Evolutionary conservation across 2,329 filamentous ascomycete species (phyloP).

Genomic region (Xylariaceae sp.): DNA sequence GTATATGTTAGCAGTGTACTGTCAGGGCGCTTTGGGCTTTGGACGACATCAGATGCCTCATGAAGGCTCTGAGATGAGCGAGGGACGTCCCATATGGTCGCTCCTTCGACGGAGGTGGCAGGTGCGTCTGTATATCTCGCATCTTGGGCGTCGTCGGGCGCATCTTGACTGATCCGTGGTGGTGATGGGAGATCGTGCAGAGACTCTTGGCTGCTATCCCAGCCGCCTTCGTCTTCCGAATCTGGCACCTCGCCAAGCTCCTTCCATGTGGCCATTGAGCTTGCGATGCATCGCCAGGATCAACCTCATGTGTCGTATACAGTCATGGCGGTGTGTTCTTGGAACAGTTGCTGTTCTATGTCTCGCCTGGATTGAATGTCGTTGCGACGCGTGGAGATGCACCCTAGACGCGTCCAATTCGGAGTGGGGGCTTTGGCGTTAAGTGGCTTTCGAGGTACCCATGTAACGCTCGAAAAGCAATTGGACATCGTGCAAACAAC

Average conservation of each 20-base stretch:
- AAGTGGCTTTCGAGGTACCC: too few species aligned
- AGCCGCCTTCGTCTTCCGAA: conserved; percentile 41
- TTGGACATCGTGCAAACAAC: too few species aligned
- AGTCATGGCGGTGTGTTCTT: conserved; percentile 8
- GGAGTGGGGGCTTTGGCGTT: background rate
- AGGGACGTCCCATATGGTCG: conserved; percentile 32
- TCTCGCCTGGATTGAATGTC: background rate
- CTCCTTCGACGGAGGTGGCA: background rate
- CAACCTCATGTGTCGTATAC: background rate
- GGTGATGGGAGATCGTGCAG: conserved; percentile 18
- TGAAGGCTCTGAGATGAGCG: conserved; percentile 24
- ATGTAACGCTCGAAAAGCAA: too few species aligned
- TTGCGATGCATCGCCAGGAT: conserved; percentile 31
- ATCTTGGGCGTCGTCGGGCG: background rate
- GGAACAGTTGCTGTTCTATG: background rate
- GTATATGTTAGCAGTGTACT: too few species aligned
- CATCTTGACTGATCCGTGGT: conserved; percentile 1
- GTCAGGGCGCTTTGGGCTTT: background rate
- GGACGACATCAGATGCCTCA: background rate
- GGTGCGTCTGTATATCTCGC: background rate
- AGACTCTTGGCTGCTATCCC: conserved; percentile 35
- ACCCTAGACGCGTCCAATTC: conserved; percentile 9
- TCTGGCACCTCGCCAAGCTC: conserved; percentile 44
- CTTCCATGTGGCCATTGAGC: conserved; percentile 42
- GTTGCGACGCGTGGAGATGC: conserved; percentile 13